Base-by-base conservation (phyloP, 23 red algal genomes). In the Chondrus crispus region DNA sequence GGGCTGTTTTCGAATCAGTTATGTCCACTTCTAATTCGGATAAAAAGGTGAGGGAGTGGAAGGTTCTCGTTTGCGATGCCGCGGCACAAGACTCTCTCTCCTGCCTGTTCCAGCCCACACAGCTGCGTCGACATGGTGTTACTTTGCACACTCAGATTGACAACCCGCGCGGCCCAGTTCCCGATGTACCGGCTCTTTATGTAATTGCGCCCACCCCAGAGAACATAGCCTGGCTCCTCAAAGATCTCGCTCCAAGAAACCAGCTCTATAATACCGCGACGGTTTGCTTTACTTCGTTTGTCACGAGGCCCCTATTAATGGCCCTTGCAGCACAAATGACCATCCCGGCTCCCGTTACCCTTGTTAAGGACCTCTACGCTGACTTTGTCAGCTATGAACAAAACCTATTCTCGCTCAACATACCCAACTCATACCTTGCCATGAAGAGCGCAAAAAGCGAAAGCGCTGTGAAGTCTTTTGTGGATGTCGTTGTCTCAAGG, bases 141-240 rank as follows among this genome's bases (percentile, higher is more conserved):
- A 98, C 96, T 2, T 39, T 98, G 36, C 81, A 91, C 87, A 33
- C 92, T 41, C 55, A 46, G 14, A 30, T 98, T 4, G 20, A 81
- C 14, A 49, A 35, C 7, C 38, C 85, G 28, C 79, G 81, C 1
- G 45, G 77, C 42, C 64, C 87, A 1, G 87, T 98, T 20, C 93
- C 93, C 0, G 96, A 98, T 68, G 96, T 88, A n/a, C 93, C 93
- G 9, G 96, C 96, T 3, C 72, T 95, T 2, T 98, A 98, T 89
- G 29, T 98, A 7, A 29, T 95, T 44, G 28, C 89, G 48, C 88
- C 96, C 0, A 74, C 90, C 20, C 37, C 80, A 18, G 80, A 98
- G 30, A 95, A 95, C 32, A 81, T 98, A n/a, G 66, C 82, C 5
- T 43, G 39, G 32, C 44, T 98, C 2, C 51, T 84, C 26, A 54